A percentile compares a stretch with the other conserved stretches of the same genome.
These are phyloP conservation scores for Nigrospora oryzae DNA, from an alignment of 2,329 filamentous ascomycete species.

Conservation along the genomic window DNA sequence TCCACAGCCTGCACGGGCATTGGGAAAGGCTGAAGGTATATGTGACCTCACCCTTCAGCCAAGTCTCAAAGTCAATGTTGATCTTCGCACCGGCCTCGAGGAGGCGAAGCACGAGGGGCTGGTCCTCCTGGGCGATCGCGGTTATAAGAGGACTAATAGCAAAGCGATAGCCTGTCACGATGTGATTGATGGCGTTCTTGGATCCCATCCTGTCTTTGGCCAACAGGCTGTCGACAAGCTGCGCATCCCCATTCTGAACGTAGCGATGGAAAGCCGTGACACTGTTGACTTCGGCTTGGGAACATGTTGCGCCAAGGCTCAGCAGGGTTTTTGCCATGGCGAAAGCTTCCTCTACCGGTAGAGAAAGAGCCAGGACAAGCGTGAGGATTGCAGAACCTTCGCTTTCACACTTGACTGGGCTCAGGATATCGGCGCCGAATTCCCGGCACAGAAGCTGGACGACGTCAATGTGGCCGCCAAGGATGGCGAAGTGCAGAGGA, in stretches of 20 bases:
- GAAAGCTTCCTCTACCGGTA: slow-evolving; percentile 54
- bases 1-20: background rate
- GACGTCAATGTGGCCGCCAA: slow-evolving; percentile 60
- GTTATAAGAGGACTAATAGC: slow-evolving; percentile 44
- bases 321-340: slow-evolving; percentile 59
- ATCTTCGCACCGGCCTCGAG: slow-evolving; percentile 54
- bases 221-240: slow-evolving; percentile 39
- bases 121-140: slow-evolving; percentile 47
- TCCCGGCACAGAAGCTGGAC: slow-evolving; percentile 62
- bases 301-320: slow-evolving; percentile 60
- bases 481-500: slow-evolving; percentile 71
- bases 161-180: slow-evolving; percentile 31
- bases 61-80: slow-evolving; percentile 54
- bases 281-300: slow-evolving; percentile 60
- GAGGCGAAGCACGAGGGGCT: slow-evolving; percentile 47
- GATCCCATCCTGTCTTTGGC: slow-evolving; percentile 52
- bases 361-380: slow-evolving; percentile 56
- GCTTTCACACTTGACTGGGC: slow-evolving; percentile 60
- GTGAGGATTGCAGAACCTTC: slow-evolving; percentile 55
- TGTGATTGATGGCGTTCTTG: slow-evolving; percentile 58
- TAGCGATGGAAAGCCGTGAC: slow-evolving; percentile 60
- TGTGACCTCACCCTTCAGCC: slow-evolving; percentile 42
- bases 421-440: slow-evolving; percentile 69
- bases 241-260: slow-evolving; percentile 38
- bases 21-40: background rate